Evolutionary conservation across 495 filamentous ascomycete genomes (phyloP).

Genomic region (Aspergillus bridgeri): DNA sequence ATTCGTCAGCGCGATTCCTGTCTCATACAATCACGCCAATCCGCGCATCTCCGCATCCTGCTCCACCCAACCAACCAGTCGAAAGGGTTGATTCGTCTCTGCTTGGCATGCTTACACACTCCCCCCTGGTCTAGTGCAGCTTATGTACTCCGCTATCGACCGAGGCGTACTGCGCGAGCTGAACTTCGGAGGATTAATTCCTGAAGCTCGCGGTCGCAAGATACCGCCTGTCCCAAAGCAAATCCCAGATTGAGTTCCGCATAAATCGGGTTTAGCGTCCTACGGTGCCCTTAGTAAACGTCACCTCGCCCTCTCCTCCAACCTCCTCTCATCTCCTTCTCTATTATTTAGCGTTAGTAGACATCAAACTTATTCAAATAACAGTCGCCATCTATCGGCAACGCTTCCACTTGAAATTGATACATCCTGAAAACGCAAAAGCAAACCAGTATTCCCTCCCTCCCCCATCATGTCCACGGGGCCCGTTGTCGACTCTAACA

Average conservation of each 20-base stretch:
- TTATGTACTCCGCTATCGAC: constrained; percentile 7
- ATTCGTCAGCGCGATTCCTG: constrained; percentile 10
- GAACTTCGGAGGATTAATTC: constrained; percentile 12
- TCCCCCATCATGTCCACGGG: constrained; percentile 26
- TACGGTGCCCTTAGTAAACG: constrained; percentile 33
- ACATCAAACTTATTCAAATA: constrained; percentile 10
- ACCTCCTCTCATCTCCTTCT: constrained; percentile 28
- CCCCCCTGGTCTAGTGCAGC: constrained; percentile 12
- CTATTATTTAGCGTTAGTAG: constrained; percentile 10
- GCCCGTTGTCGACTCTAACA: constrained; percentile 10
- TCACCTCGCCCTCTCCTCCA: constrained; percentile 42
- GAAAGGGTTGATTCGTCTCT: constrained; percentile 12
- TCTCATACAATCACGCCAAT: constrained; percentile 7
- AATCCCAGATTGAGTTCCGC: constrained; percentile 23
- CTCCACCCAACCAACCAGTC: constrained; percentile 14
- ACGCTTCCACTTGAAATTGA: constrained; percentile 6
- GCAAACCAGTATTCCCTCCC: neutral
- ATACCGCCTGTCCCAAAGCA: constrained; percentile 1
- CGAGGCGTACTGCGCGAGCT: constrained; percentile 16
- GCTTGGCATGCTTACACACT: constrained; percentile 24
- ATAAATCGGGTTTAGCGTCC: constrained; percentile 27
- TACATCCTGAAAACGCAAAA: neutral
- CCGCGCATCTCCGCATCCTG: constrained; percentile 14
- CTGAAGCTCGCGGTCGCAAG: constrained; percentile 2
- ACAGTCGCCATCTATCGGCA: constrained; percentile 19